Conservation (phyloP, 2,329 filamentous ascomycete species). For the Colletotrichum liaoningense region DNA sequence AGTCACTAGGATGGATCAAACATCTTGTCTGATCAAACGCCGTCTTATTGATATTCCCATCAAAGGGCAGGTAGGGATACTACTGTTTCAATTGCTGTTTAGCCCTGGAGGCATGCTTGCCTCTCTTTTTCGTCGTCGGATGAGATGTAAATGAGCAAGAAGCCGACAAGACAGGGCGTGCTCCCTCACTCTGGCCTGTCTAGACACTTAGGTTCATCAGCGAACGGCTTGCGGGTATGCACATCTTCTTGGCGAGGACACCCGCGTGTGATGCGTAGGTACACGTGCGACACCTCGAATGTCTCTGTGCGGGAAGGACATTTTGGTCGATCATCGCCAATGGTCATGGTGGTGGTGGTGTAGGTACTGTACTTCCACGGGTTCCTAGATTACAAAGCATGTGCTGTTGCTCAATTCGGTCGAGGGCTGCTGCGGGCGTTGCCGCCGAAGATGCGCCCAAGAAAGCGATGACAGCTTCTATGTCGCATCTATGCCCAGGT, state of each 20-base stretch:
- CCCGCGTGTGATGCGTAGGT: too few relatives aligned
- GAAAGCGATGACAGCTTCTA: not conserved
- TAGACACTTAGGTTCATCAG: too few relatives aligned
- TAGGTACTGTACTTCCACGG: too few relatives aligned
- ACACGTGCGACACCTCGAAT: not conserved
- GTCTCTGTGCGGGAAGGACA: not conserved
- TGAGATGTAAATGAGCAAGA: not conserved
- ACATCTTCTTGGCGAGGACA: too few relatives aligned
- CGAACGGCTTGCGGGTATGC: too few relatives aligned
- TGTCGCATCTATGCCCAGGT: not conserved
- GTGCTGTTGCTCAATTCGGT: not conserved
- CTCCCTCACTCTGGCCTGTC: not conserved
- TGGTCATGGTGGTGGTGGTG: too few relatives aligned
- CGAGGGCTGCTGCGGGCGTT: not conserved
- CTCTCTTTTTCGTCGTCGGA: not conserved
- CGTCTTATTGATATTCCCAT: not conserved
- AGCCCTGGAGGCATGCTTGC: not conserved
- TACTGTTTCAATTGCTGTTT: not conserved
- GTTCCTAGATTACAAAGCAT: not conserved
- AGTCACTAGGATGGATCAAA: not conserved
- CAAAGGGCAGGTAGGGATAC: not conserved
- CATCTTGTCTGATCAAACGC: not conserved
- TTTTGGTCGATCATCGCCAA: not conserved
- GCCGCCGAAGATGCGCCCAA: not conserved
- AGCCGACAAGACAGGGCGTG: not conserved